These are phyloP conservation scores for Thelonectria olida DNA, from an alignment of 2,329 filamentous ascomycete genomes.

Conservation along the genomic window DNA sequence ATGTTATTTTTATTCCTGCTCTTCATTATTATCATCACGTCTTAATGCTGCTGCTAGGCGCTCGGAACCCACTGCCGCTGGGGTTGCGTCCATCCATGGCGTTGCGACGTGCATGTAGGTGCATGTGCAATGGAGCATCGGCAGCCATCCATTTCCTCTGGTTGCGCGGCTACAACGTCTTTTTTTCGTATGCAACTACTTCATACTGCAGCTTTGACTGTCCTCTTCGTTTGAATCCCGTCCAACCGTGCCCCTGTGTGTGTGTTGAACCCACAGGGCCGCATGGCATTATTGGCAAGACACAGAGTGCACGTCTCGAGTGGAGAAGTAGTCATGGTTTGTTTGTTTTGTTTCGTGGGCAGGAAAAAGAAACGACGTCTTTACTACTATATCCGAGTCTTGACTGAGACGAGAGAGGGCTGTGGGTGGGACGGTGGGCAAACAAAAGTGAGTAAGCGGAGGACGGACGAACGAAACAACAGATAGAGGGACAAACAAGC, in stretches of 20 bases:
- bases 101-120: not conserved
- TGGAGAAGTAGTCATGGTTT: not conserved
- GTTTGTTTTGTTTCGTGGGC: not conserved
- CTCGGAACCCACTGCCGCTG: conserved; percentile 19
- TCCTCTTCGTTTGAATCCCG: too few species aligned
- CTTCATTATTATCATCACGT: not conserved
- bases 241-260: not conserved
- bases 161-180: conserved; percentile 20
- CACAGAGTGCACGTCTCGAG: conserved; percentile 6
- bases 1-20: too few species aligned
- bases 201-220: too few species aligned
- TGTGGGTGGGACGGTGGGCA: not conserved
- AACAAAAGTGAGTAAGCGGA: not conserved
- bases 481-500: not conserved
- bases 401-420: not conserved
- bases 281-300: conserved; percentile 15
- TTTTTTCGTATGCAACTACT: not conserved
- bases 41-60: conserved; percentile 4
- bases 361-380: not conserved
- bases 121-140: conserved; percentile 4
- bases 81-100: conserved; percentile 1
- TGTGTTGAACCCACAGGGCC: conserved; percentile 12
- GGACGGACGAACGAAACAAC: too few species aligned
- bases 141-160: conserved; percentile 8
- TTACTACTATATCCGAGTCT: too few species aligned